Conservation (phyloP, 192 early-diverging fungal species). For the Chytriomyces sp. region DNA sequence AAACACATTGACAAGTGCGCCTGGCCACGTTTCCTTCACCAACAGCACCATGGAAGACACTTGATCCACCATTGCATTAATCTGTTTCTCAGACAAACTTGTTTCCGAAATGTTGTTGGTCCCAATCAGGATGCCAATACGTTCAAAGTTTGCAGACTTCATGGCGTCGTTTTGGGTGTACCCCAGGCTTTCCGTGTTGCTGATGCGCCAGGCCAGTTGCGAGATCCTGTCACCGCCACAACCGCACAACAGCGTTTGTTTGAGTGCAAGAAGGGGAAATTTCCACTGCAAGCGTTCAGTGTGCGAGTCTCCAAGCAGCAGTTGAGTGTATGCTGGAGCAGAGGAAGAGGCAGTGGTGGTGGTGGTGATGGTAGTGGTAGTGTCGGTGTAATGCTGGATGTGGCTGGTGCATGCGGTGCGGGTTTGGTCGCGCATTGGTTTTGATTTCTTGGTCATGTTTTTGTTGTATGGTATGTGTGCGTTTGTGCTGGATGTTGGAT, state of each 20-base stretch:
- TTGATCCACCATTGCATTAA: slow-evolving; percentile 4
- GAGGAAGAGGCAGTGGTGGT: not conserved
- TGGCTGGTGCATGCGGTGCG: no score
- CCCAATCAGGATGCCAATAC: slow-evolving; percentile 32
- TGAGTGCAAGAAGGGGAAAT: slow-evolving; percentile 24
- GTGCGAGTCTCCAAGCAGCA: slow-evolving; percentile 35
- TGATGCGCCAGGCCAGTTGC: slow-evolving; percentile 29
- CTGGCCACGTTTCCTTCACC: slow-evolving; percentile 19
- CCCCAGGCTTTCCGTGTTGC: slow-evolving; percentile 9
- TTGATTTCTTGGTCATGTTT: no score
- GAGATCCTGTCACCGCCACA: slow-evolving; percentile 31
- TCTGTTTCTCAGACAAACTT: slow-evolving; percentile 7
- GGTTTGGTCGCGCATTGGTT: no score
- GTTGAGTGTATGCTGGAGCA: not conserved
- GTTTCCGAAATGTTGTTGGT: slow-evolving; percentile 18
- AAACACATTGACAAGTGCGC: slow-evolving; percentile 22
- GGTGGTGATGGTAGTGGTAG: not conserved
- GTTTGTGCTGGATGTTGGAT: no score
- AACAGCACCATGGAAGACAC: not conserved
- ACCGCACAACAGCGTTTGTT: slow-evolving; percentile 33
- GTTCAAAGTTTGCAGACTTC: not conserved
- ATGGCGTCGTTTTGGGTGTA: slow-evolving; percentile 25
- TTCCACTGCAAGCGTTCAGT: slow-evolving; percentile 28
- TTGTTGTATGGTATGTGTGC: no score
- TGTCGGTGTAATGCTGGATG: not conserved